A percentile compares a stretch with the other conserved stretches of the same genome.
Conservation (phyloP, 768 basidiomycete species). For the Psilocybe sp. region DNA sequence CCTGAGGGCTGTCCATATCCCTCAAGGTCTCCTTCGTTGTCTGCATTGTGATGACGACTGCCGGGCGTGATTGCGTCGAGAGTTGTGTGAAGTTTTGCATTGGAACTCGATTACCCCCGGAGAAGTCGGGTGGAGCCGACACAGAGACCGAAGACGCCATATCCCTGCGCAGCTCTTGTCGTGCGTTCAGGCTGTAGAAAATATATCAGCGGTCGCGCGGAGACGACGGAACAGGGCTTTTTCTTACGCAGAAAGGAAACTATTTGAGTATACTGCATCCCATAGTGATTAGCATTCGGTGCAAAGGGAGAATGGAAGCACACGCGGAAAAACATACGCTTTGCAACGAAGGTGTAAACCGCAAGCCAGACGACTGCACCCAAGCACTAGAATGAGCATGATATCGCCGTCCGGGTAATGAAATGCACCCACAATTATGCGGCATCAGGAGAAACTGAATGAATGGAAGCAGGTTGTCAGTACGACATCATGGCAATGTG, state of each 20-base stretch:
- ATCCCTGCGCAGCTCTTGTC: slow-evolving; percentile 16
- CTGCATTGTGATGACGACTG: slow-evolving; percentile 6
- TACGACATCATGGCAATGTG: not conserved
- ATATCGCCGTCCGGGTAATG: not conserved
- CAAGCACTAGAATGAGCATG: not conserved
- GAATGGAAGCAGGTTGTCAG: not conserved
- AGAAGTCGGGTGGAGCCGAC: slow-evolving; percentile 1
- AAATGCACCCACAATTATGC: slow-evolving; percentile 14
- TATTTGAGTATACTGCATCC: slow-evolving; percentile 23
- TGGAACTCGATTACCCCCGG: slow-evolving; percentile 3
- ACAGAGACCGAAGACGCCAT: slow-evolving; percentile 6
- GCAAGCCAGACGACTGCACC: slow-evolving; percentile 28
- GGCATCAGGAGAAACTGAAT: slow-evolving; percentile 20
- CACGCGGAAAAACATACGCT: slow-evolving; percentile 16
- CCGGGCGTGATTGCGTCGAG: not conserved
- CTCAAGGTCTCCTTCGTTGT: not conserved
- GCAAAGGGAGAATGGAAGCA: not conserved
- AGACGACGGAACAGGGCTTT: not conserved
- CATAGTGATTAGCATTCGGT: not conserved
- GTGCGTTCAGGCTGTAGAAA: slow-evolving; percentile 16
- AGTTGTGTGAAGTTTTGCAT: not conserved
- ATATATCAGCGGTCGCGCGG: not conserved
- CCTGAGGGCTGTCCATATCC: not conserved
- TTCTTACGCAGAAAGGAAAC: slow-evolving; percentile 21
- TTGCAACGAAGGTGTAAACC: slow-evolving; percentile 27